Conservation (phyloP, 441 rosid species). For the Populus hybrid region DNA sequence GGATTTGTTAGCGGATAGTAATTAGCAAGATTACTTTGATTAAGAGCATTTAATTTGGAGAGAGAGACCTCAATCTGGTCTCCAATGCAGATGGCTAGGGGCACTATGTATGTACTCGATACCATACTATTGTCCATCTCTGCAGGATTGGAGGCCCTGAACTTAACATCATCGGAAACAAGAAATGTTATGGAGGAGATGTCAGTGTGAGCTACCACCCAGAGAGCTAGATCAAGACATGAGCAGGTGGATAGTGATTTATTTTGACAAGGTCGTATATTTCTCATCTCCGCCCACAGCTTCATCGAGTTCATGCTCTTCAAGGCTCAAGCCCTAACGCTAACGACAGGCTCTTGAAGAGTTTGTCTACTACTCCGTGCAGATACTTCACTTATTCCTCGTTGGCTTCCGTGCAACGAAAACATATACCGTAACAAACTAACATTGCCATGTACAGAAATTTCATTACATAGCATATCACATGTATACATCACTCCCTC, state of each 20-base stretch:
- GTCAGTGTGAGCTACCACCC: conserved; percentile 76
- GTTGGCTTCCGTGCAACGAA: conserved; percentile 49
- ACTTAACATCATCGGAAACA: conserved; percentile 76
- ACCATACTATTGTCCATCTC: conserved; percentile 64
- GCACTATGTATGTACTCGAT: conserved; percentile 72
- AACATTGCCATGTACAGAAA: neutral
- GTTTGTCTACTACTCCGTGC: conserved; percentile 43
- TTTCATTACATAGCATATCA: neutral
- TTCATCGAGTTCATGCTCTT: conserved; percentile 36
- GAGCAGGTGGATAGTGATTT: conserved; percentile 92
- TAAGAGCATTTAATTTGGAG: neutral
- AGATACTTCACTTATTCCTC: conserved; percentile 57
- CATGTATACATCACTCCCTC: neutral
- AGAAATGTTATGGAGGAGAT: conserved; percentile 63
- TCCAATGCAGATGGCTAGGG: conserved; percentile 66
- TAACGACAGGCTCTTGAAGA: conserved; percentile 41
- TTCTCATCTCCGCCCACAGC: conserved; percentile 56
- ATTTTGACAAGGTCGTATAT: conserved; percentile 66
- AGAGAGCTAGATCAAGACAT: conserved; percentile 71
- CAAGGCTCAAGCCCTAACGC: conserved; percentile 50
- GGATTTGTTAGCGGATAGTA: neutral
- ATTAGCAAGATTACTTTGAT: neutral
- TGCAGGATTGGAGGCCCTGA: conserved; percentile 77
- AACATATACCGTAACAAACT: neutral
- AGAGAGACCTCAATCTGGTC: conserved; percentile 73